phyloP scores from a whole-genome alignment of 2,329 filamentous ascomycete genomes.

The Fusarium oligoseptatum region DNA sequence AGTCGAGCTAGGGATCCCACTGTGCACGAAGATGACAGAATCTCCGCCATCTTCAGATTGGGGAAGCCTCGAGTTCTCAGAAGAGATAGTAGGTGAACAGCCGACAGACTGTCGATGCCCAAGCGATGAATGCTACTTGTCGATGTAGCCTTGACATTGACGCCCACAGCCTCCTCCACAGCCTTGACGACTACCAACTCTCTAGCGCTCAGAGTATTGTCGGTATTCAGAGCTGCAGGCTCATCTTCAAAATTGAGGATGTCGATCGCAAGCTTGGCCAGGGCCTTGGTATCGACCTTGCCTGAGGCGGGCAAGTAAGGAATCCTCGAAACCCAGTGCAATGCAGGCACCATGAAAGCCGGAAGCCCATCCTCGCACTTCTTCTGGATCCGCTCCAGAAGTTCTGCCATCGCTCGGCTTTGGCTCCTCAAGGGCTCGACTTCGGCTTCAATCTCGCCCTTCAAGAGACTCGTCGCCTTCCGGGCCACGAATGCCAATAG shows the following conservation, averaged over 20 bases:
- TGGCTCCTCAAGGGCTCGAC: background rate
- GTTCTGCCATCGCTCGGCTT: background rate
- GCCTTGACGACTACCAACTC: background rate
- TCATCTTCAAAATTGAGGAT: background rate
- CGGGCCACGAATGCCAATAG: slow-evolving; percentile 4
- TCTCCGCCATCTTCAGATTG: background rate
- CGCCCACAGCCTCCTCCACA: slow-evolving; percentile 2
- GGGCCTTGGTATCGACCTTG: slow-evolving; percentile 23
- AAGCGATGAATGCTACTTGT: slow-evolving; percentile 15
- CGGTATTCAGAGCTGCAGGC: background rate
- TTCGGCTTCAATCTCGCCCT: background rate
- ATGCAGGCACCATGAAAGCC: slow-evolving; percentile 20
- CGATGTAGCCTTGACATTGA: background rate
- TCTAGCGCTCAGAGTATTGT: background rate
- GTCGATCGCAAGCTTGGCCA: slow-evolving; percentile 9
- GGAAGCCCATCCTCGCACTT: slow-evolving; percentile 21
- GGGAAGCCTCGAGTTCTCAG: slow-evolving; percentile 4
- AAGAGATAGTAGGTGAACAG: slow-evolving; percentile 19
- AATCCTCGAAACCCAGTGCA: slow-evolving; percentile 21
- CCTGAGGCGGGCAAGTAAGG: slow-evolving; percentile 27
- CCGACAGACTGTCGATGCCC: slow-evolving; percentile 24
- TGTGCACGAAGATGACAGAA: background rate
- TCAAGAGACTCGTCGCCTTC: background rate
- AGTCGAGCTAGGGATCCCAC: background rate
- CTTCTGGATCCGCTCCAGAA: background rate